Conservation (phyloP, 768 basidiomycete species). For the Dacryopinax spathularia region DNA sequence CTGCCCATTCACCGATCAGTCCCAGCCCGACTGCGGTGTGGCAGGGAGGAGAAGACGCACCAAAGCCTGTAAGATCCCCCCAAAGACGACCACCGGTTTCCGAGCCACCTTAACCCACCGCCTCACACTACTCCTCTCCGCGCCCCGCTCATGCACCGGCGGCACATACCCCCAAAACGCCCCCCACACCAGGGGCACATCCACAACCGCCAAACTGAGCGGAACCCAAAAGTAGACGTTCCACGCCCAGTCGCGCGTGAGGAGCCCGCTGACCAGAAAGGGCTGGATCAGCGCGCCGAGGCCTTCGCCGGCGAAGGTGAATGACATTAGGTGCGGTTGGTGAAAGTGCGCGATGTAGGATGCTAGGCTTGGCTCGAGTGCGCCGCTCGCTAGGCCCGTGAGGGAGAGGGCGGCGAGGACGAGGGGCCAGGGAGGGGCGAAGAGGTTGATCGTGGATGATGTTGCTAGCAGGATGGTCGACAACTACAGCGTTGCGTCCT, state of each 20-base stretch:
- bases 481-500: too few relatives aligned
- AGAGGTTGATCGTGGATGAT: background rate
- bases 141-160: background rate
- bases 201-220: background rate
- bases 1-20: background rate
- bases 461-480: background rate
- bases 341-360: slow-evolving; percentile 1
- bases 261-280: background rate
- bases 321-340: background rate
- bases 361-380: background rate
- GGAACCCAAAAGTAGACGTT: background rate
- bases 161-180: background rate
- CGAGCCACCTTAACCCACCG: background rate
- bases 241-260: background rate
- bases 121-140: background rate
- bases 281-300: background rate
- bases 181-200: background rate
- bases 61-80: background rate
- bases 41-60: background rate
- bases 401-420: background rate
- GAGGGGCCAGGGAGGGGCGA: background rate
- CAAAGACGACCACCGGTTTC: background rate
- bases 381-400: background rate
- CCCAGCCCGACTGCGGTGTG: background rate
- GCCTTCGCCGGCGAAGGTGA: background rate